Conservation (phyloP, 257 asterid genomes). For the Solanum dulcamara region DNA sequence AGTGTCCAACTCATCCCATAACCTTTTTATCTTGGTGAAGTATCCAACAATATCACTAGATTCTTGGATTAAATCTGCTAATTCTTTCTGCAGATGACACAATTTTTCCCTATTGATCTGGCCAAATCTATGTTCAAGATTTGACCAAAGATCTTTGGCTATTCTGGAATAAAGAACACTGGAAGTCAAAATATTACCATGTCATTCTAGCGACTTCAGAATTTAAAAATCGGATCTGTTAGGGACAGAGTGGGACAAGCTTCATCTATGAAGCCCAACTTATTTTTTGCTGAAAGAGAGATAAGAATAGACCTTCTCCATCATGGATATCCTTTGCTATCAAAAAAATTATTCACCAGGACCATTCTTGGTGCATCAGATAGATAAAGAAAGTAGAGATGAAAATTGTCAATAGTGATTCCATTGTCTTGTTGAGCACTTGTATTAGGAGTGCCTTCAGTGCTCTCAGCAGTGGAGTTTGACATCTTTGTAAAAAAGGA, state of each 20-base stretch:
- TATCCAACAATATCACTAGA: neutral
- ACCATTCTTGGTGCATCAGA: neutral
- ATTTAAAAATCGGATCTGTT: neutral
- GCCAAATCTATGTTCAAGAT: neutral
- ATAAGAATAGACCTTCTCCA: neutral
- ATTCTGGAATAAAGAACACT: neutral
- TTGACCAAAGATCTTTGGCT: neutral
- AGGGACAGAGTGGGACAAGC: neutral
- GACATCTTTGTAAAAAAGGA: too few relatives aligned
- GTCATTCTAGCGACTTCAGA: too few relatives aligned
- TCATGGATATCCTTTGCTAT: neutral
- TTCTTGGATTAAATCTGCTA: neutral
- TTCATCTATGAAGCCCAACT: neutral
- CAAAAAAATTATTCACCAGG: neutral
- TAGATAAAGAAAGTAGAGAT: neutral
- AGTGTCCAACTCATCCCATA: neutral
- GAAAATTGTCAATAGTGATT: too few relatives aligned
- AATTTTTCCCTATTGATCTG: too few relatives aligned
- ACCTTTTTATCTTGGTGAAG: neutral
- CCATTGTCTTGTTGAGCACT: neutral
- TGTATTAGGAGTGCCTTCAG: too few relatives aligned
- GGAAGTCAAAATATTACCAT: neutral
- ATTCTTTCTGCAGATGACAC: neutral
- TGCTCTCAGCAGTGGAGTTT: too few relatives aligned
- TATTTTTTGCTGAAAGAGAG: neutral